A percentile compares a stretch with the other conserved stretches of the same genome.
Evolutionary conservation across 352 stramenopile species (phyloP).

Genomic region (Globisporangium abappressorium): DNA sequence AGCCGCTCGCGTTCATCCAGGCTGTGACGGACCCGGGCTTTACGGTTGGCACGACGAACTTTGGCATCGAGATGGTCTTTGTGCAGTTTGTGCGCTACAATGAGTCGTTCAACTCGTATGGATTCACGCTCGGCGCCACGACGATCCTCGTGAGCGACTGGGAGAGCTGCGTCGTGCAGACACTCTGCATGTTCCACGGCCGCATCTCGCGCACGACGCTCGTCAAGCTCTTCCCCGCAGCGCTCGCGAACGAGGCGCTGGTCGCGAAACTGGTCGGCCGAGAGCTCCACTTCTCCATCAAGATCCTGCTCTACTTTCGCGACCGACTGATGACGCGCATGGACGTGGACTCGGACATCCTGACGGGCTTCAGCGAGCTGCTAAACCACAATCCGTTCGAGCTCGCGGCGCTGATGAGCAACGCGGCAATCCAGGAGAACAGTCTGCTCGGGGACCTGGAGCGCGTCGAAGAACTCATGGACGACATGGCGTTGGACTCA

Average conservation of each 20-base stretch:
- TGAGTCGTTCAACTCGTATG: constrained; percentile 17
- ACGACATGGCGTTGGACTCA: not conserved
- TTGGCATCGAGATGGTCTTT: constrained; percentile 23
- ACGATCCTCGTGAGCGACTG: not conserved
- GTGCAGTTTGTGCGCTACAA: constrained; percentile 28
- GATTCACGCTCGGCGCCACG: not conserved
- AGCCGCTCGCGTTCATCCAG: constrained; percentile 1
- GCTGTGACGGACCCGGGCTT: not conserved
- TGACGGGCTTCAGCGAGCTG: constrained; percentile 3
- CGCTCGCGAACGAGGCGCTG: constrained; percentile 10
- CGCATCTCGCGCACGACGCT: constrained; percentile 13
- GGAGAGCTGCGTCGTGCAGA: constrained; percentile 17
- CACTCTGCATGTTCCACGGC: constrained; percentile 8
- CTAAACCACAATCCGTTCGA: constrained; percentile 8
- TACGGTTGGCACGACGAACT: constrained; percentile 9
- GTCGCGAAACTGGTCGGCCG: constrained; percentile 8
- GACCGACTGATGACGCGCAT: not conserved
- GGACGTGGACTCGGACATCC: constrained; percentile 9
- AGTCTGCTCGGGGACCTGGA: constrained; percentile 7
- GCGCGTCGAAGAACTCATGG: not conserved
- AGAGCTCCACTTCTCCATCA: constrained; percentile 3
- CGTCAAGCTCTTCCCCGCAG: constrained; percentile 14
- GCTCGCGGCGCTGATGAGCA: constrained; percentile 4
- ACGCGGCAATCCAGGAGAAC: constrained; percentile 1
- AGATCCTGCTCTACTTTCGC: not conserved